phyloP scores from a whole-genome alignment of 805 yeast genomes.

The Starmerella bombicola region DNA sequence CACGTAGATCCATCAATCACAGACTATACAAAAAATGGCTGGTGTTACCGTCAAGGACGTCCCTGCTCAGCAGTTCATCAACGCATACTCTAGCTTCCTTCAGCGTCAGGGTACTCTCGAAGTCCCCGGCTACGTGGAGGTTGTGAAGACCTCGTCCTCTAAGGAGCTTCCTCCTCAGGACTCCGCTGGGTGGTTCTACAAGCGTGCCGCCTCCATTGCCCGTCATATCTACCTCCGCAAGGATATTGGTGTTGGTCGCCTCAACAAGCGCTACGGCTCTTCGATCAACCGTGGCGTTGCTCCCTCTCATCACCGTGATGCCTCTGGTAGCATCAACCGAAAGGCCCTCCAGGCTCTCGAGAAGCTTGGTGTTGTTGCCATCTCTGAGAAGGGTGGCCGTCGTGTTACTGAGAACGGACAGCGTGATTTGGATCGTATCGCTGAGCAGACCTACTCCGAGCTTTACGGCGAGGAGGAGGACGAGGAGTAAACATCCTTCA shows the following conservation, averaged over 20 bases:
- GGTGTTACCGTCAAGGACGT: constrained; percentile 69
- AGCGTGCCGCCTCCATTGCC: constrained; percentile 99
- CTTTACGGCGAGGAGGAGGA: constrained; percentile 45
- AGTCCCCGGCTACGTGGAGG: constrained; percentile 99
- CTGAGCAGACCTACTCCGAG: constrained; percentile 94
- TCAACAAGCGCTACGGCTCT: constrained; percentile 99
- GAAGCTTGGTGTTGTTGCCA: constrained; percentile 94
- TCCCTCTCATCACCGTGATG: constrained; percentile 97
- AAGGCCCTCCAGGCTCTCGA: constrained; percentile 94
- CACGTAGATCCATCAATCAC: too few relatives aligned
- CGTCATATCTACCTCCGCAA: constrained; percentile 99
- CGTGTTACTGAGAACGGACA: constrained; percentile 98
- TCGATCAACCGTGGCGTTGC: constrained; percentile 97
- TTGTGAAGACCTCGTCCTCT: constrained; percentile 98
- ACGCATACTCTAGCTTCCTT: constrained; percentile 98
- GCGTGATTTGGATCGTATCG: constrained; percentile 99
- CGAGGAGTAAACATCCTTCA: constrained; percentile 21
- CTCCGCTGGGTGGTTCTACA: constrained; percentile 99
- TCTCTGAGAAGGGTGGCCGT: constrained; percentile 98
- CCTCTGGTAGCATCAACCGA: constrained; percentile 99
- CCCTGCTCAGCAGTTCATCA: constrained; percentile 99
- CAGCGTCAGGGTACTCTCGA: constrained; percentile 99
- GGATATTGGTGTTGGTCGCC: constrained; percentile 97
- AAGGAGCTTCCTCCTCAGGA: constrained; percentile 99
- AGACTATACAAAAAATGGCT: constrained; percentile 21